Conservation (phyloP, 352 stramenopile species). For the Globisporangium acanthophoron region DNA sequence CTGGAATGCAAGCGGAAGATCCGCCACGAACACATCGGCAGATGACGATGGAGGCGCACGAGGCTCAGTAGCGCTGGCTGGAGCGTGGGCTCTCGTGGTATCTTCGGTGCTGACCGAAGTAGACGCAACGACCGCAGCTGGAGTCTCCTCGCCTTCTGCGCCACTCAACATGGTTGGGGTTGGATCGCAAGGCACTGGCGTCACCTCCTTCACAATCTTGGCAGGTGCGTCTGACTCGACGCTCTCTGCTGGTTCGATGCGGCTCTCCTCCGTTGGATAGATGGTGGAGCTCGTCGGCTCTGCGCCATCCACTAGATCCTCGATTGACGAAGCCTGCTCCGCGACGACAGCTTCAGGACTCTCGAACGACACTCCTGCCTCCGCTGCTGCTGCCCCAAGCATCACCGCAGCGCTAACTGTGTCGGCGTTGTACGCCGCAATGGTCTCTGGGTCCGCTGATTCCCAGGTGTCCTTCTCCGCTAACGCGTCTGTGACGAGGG, state of each 20-base stretch:
- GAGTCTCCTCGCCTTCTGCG: not conserved
- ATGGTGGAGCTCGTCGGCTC: too few species aligned
- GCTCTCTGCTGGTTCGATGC: too few species aligned
- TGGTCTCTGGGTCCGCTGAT: not conserved
- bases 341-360: too few species aligned
- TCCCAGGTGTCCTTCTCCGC: not conserved
- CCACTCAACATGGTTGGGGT: not conserved
- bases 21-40: not conserved
- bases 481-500: not conserved
- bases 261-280: too few species aligned
- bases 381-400: not conserved
- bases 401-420: not conserved
- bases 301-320: too few species aligned
- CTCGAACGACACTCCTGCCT: not conserved
- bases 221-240: too few species aligned
- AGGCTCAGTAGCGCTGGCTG: not conserved
- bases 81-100: not conserved
- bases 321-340: too few species aligned
- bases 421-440: not conserved
- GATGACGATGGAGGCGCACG: not conserved
- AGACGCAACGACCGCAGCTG: not conserved
- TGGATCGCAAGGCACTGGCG: not conserved
- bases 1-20: not conserved
- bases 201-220: not conserved
- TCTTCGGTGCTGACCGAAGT: not conserved